Evolutionary conservation across 2,329 filamentous ascomycete species (phyloP), one percentile per base, ranked within the genome.

Genomic region (Cladophialophora exuberans): DNA sequence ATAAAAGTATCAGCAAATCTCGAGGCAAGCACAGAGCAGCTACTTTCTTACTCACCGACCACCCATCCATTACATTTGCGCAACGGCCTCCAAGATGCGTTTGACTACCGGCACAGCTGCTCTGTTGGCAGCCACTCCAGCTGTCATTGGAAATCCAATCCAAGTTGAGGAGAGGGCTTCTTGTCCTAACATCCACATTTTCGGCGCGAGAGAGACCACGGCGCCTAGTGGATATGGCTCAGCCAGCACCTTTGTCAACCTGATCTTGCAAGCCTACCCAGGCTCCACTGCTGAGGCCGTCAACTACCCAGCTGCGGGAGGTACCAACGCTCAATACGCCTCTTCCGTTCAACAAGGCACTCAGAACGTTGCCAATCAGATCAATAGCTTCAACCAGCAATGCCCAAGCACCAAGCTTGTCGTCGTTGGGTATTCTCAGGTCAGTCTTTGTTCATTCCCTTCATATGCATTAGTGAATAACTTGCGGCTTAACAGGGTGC

Each of bases 201-300:
- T 45, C 13, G 26, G 23, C 15, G 42, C 38, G 6, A 23, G 23
- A 31, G 42, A 30, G 26, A 45, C 42, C 23, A 31, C 42, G 3
- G 42, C 42, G 17, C 23, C 42, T 11, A 25, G 22, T 18, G 42
- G 42, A 17, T 28, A 31, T 45, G 23, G 26, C 20, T 45, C 42
- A n/a, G 42, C 42, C 7, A 15, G 23, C 20, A 45, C 42, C 17
- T 45, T 45, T 17, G 42, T 30, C 13, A 45, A 45, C n/a, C 13
- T 45, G 26, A 45, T 45, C 25, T 31, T 45, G 42, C 26, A 31
- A n/a, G 25, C 42, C 13, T 45, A 45, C 18, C 23, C 42, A 30
- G 42, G 42, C 18, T 26, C 26, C 11, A 45, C 26, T 10, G 42
- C 23, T 30, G 42, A 45, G 25, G 42, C 17, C 26, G 23, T 45